Evolutionary conservation across 2,329 filamentous ascomycete species (phyloP).

Genomic region (Lasiodiplodia citricola): DNA sequence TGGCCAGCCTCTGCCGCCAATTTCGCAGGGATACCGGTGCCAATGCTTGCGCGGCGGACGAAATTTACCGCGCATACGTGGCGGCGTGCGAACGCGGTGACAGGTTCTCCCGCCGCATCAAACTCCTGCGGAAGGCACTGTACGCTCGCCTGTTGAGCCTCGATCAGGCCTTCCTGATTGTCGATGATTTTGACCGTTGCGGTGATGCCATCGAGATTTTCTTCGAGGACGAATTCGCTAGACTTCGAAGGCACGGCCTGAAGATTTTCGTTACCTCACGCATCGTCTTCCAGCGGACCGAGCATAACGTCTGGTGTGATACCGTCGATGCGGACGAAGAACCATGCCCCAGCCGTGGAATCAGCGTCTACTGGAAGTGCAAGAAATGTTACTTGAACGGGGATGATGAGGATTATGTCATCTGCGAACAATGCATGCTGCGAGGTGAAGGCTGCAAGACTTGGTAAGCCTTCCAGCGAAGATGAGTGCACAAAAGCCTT

Average conservation of each 20-base stretch:
- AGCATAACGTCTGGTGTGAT: not conserved
- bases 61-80: not conserved
- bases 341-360: not conserved
- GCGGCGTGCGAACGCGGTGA: not conserved
- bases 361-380: not conserved
- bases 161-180: not conserved
- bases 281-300: not conserved
- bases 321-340: not conserved
- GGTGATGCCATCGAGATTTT: not conserved
- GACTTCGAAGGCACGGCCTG: not conserved
- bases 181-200: not conserved
- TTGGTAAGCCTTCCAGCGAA: not conserved
- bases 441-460: not conserved
- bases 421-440: not conserved
- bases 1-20: slow-evolving; percentile 13
- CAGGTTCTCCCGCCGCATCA: not conserved
- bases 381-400: not conserved
- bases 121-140: not conserved
- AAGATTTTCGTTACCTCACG: slow-evolving; percentile 13
- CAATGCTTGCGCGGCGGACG: not conserved
- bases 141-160: not conserved
- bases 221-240: not conserved
- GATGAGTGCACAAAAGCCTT: no score
- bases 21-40: not conserved
- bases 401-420: not conserved